Percentiles rank a stretch among this genome's conserved stretches.
Evolutionary conservation across 768 basidiomycete genomes (phyloP).

Genomic region (Naganishia kalamii): DNA sequence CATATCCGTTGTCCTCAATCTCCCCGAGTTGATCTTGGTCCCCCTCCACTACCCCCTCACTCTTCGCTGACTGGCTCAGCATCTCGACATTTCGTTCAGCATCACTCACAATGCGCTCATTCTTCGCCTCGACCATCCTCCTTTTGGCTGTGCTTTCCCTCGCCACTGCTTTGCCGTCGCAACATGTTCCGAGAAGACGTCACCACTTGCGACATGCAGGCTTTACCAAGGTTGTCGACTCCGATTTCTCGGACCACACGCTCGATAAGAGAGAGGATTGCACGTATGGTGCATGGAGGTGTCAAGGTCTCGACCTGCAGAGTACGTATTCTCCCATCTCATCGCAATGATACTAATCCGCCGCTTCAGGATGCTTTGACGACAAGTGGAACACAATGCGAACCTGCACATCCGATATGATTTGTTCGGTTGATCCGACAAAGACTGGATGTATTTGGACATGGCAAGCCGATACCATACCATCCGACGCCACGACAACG

Average conservation of each 20-base stretch:
- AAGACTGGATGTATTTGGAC: slow-evolving; percentile 22
- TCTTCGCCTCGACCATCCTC: background rate
- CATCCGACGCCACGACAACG: background rate
- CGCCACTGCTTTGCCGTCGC: background rate
- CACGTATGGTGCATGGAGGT: slow-evolving; percentile 18
- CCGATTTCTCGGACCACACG: background rate
- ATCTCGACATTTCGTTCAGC: background rate
- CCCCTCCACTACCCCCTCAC: background rate
- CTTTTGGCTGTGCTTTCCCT: background rate
- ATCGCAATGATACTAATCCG: background rate
- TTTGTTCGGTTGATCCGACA: slow-evolving; percentile 3
- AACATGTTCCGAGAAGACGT: slow-evolving; percentile 1
- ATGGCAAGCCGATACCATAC: background rate
- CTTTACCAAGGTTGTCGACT: background rate
- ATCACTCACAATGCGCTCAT: background rate
- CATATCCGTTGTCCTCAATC: too few relatives aligned
- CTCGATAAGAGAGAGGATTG: slow-evolving; percentile 11
- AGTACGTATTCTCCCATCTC: background rate
- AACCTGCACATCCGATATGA: slow-evolving; percentile 10
- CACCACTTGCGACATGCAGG: background rate
- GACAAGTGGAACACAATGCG: slow-evolving; percentile 13
- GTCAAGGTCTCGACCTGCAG: slow-evolving; percentile 17
- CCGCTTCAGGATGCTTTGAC: slow-evolving; percentile 14
- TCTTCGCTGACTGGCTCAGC: slow-evolving; percentile 6
- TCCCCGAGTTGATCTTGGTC: slow-evolving; percentile 4